Evolutionary conservation across 805 yeast genomes (phyloP), one percentile per base, ranked within the genome.

Genomic region (Kuraishia piskuri): DNA sequence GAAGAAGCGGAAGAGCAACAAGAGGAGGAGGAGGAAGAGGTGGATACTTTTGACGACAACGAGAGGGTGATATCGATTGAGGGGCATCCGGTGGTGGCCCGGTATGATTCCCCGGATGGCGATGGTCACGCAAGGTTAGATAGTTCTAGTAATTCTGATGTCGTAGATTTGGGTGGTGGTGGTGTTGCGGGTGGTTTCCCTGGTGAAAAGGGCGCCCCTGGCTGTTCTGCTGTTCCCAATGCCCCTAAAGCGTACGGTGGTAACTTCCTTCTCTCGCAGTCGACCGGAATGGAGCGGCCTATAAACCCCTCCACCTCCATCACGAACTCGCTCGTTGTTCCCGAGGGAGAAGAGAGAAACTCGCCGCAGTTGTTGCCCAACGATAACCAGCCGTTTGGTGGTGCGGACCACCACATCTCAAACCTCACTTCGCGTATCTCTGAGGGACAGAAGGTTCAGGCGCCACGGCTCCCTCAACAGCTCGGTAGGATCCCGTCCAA

Each of bases 41-140:
- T 70, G 1, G 77, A 74, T 19, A 63, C 66, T n/a, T 70, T 71
- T 55, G 70, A 73, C 21, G 68, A 70, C 53, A 68, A 69, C 54
- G 73, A 64, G 44, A 60, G 54, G 23, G 68, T 59, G 6, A 55
- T 60, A 8, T 62, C 58, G 2, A 46, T 56, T 12, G 46, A 36
- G 24, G 45, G 22, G 5, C 46, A 17, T 3, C 19, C 19, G 19
- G 23, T 31, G 21, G 50, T 26, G 19, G 22, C 21, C 45, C 40
- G 48, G n/a, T 31, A 26, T 26, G 50, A 48, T 6, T 26, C 31
- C 22, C 50, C 22, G 9, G 10, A 14, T 17, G 49, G 23, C 19
- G 10, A 12, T 3, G 25, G 20, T 4, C 9, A 31, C 17, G 17
- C 4, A 4, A 5, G 14, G 17, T 12, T 31, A 31, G 17, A 31